Evolutionary conservation across 1,284 basidiomycete genomes (phyloP).

Genomic region (Baeospora myosura): DNA sequence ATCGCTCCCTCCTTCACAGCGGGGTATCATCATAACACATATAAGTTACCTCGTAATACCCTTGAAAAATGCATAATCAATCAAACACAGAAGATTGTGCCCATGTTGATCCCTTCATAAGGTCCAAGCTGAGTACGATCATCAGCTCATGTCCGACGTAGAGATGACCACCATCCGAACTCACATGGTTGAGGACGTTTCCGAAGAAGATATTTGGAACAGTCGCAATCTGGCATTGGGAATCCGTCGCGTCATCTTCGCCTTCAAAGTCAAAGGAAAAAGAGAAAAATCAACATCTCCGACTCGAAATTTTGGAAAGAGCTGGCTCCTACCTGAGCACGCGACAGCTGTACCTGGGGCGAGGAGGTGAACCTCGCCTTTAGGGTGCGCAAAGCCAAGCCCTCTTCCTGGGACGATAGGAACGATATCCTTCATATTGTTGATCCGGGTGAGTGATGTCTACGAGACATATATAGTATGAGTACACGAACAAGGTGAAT

Average conservation of each 20-base stretch:
- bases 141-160: not conserved
- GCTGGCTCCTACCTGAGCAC: constrained; percentile 6
- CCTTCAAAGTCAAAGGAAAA: not conserved
- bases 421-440: constrained; percentile 26
- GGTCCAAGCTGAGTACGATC: constrained; percentile 2
- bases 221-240: constrained; percentile 15
- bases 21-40: too few relatives aligned
- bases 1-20: too few relatives aligned
- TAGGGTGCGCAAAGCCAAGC: constrained; percentile 15
- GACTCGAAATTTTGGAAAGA: too few relatives aligned
- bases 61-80: too few relatives aligned
- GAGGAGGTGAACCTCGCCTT: constrained; percentile 7
- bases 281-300: too few relatives aligned
- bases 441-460: not conserved
- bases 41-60: too few relatives aligned
- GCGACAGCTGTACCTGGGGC: constrained; percentile 2
- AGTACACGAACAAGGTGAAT: too few relatives aligned
- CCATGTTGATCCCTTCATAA: constrained; percentile 16
- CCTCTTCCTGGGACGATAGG: constrained; percentile 27
- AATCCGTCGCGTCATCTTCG: constrained; percentile 17
- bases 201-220: constrained; percentile 17
- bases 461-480: constrained; percentile 1
- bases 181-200: constrained; percentile 17
- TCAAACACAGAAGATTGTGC: constrained; percentile 15
- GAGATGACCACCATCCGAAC: constrained; percentile 13